Evolutionary conservation across 163 green algal genomes (phyloP), one percentile per base, ranked within the genome.

Genomic region (Picocystis sp.): DNA sequence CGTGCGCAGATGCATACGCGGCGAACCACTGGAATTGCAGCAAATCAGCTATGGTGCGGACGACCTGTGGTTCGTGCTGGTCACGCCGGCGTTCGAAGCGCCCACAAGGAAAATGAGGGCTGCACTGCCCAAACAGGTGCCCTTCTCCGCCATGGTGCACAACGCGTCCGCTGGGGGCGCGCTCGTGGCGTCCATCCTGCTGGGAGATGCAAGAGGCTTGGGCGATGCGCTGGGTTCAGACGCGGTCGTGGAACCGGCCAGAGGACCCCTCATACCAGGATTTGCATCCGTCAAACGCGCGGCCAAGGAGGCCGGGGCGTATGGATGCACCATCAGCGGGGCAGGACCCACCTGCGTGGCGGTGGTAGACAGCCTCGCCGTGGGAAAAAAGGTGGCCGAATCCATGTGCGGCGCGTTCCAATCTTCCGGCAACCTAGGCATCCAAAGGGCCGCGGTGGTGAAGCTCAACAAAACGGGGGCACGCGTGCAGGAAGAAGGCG

Each of bases 271-370:
- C 34, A 97, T 98, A 52, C 89, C 89, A 1, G 90, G 89, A 43
- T 89, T 98, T 62, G 25, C 64, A 17, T 80, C 71, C 5, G 89
- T 96, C n/a, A 97, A 97, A 68, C 68, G 65, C 24, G 84, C 84
- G 41, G 89, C 89, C 24, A 84, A 79, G 51, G 71, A 56, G 35
- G 78, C 76, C 77, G 87, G 87, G 13, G 89, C 89, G 0, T 93
- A 74, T 60, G 89, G 89, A 21, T 94, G 84, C 73, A 95, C 89
- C 45, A 97, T 98, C 68, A 92, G 78, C 62, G 89, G 89, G 5
- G 89, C 89, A 11, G 89, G 89, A 1, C 89, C 89, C 11, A 97
- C 89, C 1, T 57, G 59, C 2, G 66, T 73, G 6, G 65, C 65
- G 14, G 38, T 73, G 15, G 83, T 93, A 25, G 58, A 70, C 14